Evolutionary conservation across 2,329 filamentous ascomycete genomes (phyloP), one percentile per base, ranked within the genome.

Genomic region (Emmonsia crescens): DNA sequence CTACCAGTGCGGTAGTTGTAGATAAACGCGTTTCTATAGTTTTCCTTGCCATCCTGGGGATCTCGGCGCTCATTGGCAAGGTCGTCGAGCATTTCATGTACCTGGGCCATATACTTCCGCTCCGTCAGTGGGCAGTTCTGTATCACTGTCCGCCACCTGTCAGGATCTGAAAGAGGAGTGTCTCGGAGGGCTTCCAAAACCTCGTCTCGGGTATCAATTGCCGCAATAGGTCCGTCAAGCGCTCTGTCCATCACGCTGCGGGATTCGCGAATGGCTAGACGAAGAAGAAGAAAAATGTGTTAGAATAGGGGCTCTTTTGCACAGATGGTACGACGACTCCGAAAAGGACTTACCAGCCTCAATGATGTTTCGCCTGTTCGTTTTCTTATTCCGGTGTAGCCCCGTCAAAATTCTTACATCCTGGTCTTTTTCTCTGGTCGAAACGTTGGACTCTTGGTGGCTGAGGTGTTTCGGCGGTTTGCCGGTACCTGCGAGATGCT

Each of bases 1-100:
- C 83, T 87, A 0, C 88, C 89, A 10, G 90, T 95, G 63, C 91
- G 81, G 68, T 95, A 96, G 69, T 96, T 96, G 76, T 96, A 96
- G 59, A 96, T 83, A 75, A 96, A 96, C 12, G 89, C 89, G 72
- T 92, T 89, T 55, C 83, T 82, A 29, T 82, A 81, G 40, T 70
- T 69, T 58, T 78, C 77, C 78, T 81, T 76, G 79, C 86, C 79
- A 62, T 74, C 73, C 27, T 61, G 63, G 42, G 65, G 65, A 31
- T 67, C 62, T 42, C 64, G 70, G 33, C 66, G 69, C 72, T 82
- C 76, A 66, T 79, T 74, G 72, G 84, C 84, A 78, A 94, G 75
- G 68, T 82, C 75, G 71, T 77, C 72, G 60, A 96, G 79, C 73
- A 93, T 79, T 64, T 91, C 88, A 70, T 94, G 89, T 49, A 96